These are phyloP conservation scores for Volvox carteri DNA, from an alignment of 163 green algal genomes.

Conservation along the genomic window DNA sequence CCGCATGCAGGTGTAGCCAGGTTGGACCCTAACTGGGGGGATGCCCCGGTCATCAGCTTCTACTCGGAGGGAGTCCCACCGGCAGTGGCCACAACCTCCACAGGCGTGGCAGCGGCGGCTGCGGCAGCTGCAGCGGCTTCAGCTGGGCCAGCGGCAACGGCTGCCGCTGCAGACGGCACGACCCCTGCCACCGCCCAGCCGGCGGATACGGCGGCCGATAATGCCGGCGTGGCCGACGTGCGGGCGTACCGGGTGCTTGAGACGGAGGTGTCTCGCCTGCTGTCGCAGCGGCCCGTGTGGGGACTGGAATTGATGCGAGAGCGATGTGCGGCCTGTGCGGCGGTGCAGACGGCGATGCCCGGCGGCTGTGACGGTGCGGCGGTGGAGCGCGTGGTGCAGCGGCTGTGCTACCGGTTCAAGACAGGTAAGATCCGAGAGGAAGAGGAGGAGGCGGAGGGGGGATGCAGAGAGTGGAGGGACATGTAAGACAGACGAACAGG, in stretches of 20 bases:
- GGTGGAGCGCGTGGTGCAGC: conserved; percentile 49
- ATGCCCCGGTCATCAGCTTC: conserved; percentile 49
- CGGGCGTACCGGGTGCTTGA: neutral
- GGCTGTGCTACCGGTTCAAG: conserved; percentile 53
- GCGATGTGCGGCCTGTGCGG: neutral
- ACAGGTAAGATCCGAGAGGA: conserved; percentile 15
- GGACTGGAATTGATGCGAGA: conserved; percentile 47
- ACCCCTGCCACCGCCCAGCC: conserved; percentile 64
- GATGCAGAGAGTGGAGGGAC: neutral
- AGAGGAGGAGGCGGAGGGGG: neutral
- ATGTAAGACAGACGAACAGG: neutral
- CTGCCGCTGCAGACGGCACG: conserved; percentile 13
- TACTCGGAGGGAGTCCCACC: conserved; percentile 48
- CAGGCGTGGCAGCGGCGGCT: neutral
- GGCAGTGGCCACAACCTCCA: neutral
- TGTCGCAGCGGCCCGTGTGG: conserved; percentile 46
- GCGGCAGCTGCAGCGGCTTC: neutral
- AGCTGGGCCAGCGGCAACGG: neutral
- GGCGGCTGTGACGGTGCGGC: neutral
- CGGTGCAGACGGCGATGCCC: conserved; percentile 35
- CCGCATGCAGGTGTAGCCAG: neutral
- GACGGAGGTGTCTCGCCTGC: conserved; percentile 43
- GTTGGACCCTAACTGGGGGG: conserved; percentile 31
- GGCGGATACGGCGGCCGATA: conserved; percentile 56
- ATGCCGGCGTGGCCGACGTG: neutral